A percentile compares a stretch with the other conserved stretches of the same genome.
Conservation (phyloP, 2,329 filamentous ascomycete species). For the Colletotrichum shisoi region DNA sequence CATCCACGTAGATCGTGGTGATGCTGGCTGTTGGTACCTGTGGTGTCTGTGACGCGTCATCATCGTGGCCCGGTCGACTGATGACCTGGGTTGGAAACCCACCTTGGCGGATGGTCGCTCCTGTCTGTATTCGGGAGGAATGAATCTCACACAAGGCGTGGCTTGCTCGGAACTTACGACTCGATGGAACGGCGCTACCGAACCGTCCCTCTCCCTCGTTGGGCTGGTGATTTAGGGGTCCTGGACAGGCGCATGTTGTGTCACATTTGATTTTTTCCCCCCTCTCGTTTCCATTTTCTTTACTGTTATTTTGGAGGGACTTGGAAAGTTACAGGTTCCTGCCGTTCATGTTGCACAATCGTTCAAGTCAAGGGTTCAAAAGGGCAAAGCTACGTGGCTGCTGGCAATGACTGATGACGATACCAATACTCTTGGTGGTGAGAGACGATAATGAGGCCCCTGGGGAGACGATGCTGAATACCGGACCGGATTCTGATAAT, state of each 20-base stretch:
- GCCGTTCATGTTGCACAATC: conserved; percentile 8
- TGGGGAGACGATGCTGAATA: neutral
- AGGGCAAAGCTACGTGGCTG: neutral
- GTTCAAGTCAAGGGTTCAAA: neutral
- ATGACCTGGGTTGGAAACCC: neutral
- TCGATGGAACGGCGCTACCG: conserved; percentile 17
- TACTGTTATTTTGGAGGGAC: neutral
- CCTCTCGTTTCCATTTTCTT: no score
- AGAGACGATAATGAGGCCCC: neutral
- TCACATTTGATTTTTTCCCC: neutral
- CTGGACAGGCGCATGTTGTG: conserved; percentile 4
- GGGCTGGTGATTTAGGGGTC: neutral
- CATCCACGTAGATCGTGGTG: conserved; percentile 14
- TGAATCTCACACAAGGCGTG: neutral
- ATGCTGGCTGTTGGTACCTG: neutral
- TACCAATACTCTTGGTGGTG: conserved; percentile 3
- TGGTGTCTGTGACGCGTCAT: conserved; percentile 1
- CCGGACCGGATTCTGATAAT: conserved; percentile 2
- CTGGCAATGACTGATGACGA: conserved; percentile 8
- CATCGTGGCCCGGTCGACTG: neutral
- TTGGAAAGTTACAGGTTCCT: neutral
- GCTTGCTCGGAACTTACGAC: conserved; percentile 1
- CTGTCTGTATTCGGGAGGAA: neutral
- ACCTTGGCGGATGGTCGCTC: neutral
- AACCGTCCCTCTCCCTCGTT: neutral